phyloP scores from a whole-genome alignment of 768 basidiomycete species.

The Royoungia palumana region DNA sequence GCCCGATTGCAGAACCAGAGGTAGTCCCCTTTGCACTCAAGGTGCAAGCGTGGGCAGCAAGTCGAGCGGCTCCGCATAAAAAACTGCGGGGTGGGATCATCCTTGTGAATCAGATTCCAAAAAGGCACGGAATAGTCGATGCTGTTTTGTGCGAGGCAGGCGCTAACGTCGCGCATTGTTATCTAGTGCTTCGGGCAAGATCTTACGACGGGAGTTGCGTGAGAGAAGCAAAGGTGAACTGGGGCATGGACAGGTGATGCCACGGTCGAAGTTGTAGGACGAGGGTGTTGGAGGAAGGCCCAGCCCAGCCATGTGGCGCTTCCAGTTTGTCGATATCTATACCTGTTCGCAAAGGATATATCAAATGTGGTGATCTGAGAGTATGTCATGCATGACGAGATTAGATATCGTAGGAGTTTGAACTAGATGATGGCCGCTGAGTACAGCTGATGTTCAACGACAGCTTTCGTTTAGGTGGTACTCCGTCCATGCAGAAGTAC shows the following conservation, averaged over 20 bases:
- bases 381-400: too few species aligned
- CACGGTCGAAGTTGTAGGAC: conserved; percentile 16
- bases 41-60: conserved; percentile 64
- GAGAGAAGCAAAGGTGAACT: conserved; percentile 60
- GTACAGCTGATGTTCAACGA: too few species aligned
- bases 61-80: conserved; percentile 74
- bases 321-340: too few species aligned
- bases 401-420: too few species aligned
- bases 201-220: conserved; percentile 73
- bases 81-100: conserved; percentile 72
- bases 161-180: not conserved
- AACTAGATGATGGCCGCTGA: too few species aligned
- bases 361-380: too few species aligned
- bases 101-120: conserved; percentile 45
- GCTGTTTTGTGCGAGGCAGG: conserved; percentile 1
- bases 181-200: conserved; percentile 80
- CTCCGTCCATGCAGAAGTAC: too few species aligned
- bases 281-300: too few species aligned
- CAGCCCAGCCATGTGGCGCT: too few species aligned
- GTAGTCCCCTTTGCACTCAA: conserved; percentile 37
- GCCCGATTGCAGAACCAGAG: conserved; percentile 18
- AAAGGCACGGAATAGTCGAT: conserved; percentile 18
- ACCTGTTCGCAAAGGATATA: too few species aligned
- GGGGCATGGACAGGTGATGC: conserved; percentile 23
- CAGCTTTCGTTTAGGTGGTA: too few species aligned